Base-by-base conservation (phyloP, 2,329 filamentous ascomycete genomes). In the Sarocladium brachiariae region DNA sequence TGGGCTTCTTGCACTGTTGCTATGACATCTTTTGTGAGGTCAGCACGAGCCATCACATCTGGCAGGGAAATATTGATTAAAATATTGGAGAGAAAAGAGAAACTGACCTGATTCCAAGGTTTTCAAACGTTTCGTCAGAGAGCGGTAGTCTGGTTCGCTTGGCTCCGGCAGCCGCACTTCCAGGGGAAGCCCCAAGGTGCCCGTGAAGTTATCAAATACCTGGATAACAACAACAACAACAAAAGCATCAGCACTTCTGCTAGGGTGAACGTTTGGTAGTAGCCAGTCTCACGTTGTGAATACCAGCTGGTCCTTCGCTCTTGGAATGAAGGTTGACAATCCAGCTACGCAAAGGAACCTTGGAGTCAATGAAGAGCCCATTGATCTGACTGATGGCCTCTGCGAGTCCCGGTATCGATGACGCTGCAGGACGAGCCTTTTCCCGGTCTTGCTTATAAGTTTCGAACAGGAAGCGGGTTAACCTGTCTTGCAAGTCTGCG, bases 381-480 rank as follows among this genome's bases (percentile, higher is more conserved):
- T 54, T 54, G 18, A 54, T 52, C 35, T 54, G 50, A 11, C 43
- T 48, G 31, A 43, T 30, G 21, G 52, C 51, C 8, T 39, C 51
- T 19, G 51, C 46, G 21, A 54, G 48, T 8, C 49, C 52, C 5
- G 51, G 19, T 11, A 54, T 43, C 3, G 52, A 39, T 14, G 52
- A 52, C 4, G 45, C 39, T 9, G 52, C 43, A 13, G 52, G 52
- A 4, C 52, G 45, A 19, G 37, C 21, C 11, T 18, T 38, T 14
- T 48, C 37, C 3, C 37, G 4, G 14, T 27, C 47, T 10, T 46
- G 11, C 3, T 50, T 48, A 31, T 45, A 52, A 5, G 23, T 43
- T 6, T 38, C 47, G 14, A 49, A 54, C 21, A 54, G 41, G 24
- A 54, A 54, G 8, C 51, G 46, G 37, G 51, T 52, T n/a, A 54